Conservation (phyloP, 2,329 filamentous ascomycete genomes). For the Clonostachys solani region DNA sequence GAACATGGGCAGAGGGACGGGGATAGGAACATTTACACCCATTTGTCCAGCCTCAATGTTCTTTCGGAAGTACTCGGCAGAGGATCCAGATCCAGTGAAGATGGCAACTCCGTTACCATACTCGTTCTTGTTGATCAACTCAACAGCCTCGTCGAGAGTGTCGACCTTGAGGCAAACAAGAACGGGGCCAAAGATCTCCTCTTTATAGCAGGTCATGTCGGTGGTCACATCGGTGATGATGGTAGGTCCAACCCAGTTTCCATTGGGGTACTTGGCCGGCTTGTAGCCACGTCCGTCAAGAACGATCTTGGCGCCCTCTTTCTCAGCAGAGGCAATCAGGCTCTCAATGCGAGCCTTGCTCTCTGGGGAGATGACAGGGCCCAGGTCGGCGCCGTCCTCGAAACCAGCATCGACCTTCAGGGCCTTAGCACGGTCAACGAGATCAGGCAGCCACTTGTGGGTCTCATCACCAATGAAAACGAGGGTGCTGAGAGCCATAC, state of each 20-base stretch:
- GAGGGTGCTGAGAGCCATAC: conserved; percentile 75
- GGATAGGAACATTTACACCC: conserved; percentile 74
- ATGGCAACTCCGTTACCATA: conserved; percentile 79
- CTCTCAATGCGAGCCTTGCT: conserved; percentile 74
- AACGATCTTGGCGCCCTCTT: conserved; percentile 77
- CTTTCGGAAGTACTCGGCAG: conserved; percentile 67
- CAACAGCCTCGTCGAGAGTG: conserved; percentile 71
- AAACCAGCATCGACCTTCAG: conserved; percentile 78
- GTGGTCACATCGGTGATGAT: conserved; percentile 75
- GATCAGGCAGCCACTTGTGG: conserved; percentile 74
- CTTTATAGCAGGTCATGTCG: conserved; percentile 72
- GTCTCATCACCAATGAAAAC: conserved; percentile 71
- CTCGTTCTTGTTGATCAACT: conserved; percentile 73
- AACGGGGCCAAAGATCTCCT: conserved; percentile 80
- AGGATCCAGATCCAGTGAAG: conserved; percentile 70
- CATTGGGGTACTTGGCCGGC: conserved; percentile 75
- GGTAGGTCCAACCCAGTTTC: conserved; percentile 78
- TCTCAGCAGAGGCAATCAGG: conserved; percentile 71
- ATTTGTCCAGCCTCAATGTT: conserved; percentile 77
- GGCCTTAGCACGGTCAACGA: conserved; percentile 69
- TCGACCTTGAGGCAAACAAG: conserved; percentile 70
- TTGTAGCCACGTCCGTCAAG: conserved; percentile 74
- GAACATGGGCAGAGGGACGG: conserved; percentile 60
- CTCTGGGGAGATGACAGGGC: conserved; percentile 75
- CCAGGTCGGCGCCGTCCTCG: conserved; percentile 75